Conservation (phyloP, 1,284 basidiomycete species). For the Trichosporon coremiiforme region DNA sequence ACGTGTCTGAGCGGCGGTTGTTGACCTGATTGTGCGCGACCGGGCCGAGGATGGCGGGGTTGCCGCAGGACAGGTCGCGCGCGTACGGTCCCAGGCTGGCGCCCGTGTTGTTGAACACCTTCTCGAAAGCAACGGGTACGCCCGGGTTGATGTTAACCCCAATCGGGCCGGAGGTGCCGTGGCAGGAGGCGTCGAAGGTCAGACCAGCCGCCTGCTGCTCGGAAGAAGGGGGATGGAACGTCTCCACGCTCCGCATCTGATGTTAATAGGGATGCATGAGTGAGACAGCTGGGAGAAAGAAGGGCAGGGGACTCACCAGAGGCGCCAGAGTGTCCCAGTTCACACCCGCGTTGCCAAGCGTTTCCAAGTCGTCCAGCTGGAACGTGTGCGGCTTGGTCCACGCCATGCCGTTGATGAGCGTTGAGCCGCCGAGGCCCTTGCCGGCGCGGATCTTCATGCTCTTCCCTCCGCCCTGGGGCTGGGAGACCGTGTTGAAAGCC, state of each 20-base stretch:
- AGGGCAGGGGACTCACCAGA: constrained; percentile 33
- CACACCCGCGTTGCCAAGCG: constrained; percentile 46
- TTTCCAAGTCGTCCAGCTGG: constrained; percentile 47
- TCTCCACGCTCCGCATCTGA: constrained; percentile 46
- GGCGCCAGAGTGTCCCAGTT: constrained; percentile 44
- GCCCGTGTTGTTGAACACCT: constrained; percentile 38
- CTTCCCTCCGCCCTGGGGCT: constrained; percentile 39
- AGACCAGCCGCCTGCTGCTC: constrained; percentile 36
- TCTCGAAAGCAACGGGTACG: constrained; percentile 36
- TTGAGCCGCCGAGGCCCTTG: constrained; percentile 49
- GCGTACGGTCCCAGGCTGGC: constrained; percentile 37
- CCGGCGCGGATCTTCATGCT: constrained; percentile 36
- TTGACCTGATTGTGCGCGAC: constrained; percentile 41
- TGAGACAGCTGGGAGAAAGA: no score
- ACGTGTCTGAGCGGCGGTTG: constrained; percentile 42
- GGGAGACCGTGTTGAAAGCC: constrained; percentile 44
- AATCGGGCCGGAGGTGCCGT: constrained; percentile 38
- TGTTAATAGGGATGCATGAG: no score
- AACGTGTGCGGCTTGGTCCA: constrained; percentile 49
- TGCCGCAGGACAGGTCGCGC: constrained; percentile 45
- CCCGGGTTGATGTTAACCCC: constrained; percentile 34
- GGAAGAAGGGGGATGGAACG: constrained; percentile 35
- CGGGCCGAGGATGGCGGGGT: constrained; percentile 41
- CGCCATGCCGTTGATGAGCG: constrained; percentile 55
- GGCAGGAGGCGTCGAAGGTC: constrained; percentile 37